phyloP scores from a whole-genome alignment of 176 grass and related monocot genomes.

The Miscanthus lutarioriparius region DNA sequence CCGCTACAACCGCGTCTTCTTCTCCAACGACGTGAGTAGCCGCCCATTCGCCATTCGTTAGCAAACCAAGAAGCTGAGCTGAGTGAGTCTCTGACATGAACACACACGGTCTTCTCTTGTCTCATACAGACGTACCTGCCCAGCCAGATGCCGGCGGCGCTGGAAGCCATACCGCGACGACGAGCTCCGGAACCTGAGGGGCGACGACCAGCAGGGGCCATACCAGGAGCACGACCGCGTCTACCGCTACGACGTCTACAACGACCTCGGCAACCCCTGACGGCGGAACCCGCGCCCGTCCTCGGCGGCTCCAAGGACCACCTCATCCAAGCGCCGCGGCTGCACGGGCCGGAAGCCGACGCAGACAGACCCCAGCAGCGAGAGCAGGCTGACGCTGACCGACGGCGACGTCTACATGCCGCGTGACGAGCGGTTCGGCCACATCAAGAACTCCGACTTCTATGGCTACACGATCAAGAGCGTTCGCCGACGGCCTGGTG shows the following conservation, averaged over 20 bases:
- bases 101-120: too few species aligned
- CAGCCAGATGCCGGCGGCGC: conserved; percentile 28
- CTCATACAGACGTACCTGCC: conserved; percentile 16
- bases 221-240: conserved; percentile 44
- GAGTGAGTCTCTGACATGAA: too few species aligned
- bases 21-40: background rate
- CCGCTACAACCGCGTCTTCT: conserved; percentile 34
- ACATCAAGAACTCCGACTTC: background rate
- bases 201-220: conserved; percentile 9
- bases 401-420: background rate
- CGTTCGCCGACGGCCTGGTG: background rate
- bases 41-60: too few species aligned
- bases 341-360: conserved; percentile 18
- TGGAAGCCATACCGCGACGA: conserved; percentile 46
- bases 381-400: background rate
- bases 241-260: conserved; percentile 50
- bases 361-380: background rate
- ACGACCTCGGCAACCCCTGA: conserved; percentile 46
- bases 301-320: conserved; percentile 39
- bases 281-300: conserved; percentile 18
- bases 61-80: too few species aligned
- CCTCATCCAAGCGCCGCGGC: conserved; percentile 43
- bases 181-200: conserved; percentile 42
- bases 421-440: background rate
- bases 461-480: background rate